Evolutionary conservation across 352 stramenopile genomes (phyloP).

Genomic region (Globisporangium camurandrum): DNA sequence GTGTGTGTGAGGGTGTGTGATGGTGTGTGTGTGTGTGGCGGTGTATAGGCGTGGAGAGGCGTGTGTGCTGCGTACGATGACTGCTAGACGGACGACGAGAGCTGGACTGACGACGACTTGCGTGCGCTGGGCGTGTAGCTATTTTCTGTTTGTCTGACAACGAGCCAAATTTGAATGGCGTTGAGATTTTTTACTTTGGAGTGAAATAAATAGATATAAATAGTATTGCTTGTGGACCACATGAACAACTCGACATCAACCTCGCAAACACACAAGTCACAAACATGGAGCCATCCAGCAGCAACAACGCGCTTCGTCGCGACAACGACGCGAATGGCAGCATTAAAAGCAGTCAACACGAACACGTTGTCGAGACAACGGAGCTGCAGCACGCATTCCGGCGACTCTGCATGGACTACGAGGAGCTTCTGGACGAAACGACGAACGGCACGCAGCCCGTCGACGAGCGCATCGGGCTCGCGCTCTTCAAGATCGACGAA

Average conservation of each 20-base stretch:
- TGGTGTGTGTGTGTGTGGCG: not conserved
- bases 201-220: too few species aligned
- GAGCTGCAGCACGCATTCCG: conserved; percentile 48
- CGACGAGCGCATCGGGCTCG: conserved; percentile 67
- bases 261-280: not conserved
- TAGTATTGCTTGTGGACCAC: too few species aligned
- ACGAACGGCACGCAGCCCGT: conserved; percentile 41
- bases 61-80: too few species aligned
- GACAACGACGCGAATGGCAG: not conserved
- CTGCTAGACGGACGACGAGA: too few species aligned
- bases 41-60: too few species aligned
- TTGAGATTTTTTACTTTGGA: too few species aligned
- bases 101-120: too few species aligned
- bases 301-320: not conserved
- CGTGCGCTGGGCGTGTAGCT: too few species aligned
- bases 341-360: not conserved
- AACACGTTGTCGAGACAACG: not conserved
- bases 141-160: too few species aligned
- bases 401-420: conserved; percentile 51
- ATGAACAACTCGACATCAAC: too few species aligned
- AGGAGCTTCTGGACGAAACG: conserved; percentile 61
- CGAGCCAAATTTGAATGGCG: too few species aligned
- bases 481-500: conserved; percentile 81
- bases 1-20: not conserved
- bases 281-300: conserved; percentile 1